Base-by-base conservation (phyloP, 2,329 filamentous ascomycete genomes). In the Penicillium brasilianum region DNA sequence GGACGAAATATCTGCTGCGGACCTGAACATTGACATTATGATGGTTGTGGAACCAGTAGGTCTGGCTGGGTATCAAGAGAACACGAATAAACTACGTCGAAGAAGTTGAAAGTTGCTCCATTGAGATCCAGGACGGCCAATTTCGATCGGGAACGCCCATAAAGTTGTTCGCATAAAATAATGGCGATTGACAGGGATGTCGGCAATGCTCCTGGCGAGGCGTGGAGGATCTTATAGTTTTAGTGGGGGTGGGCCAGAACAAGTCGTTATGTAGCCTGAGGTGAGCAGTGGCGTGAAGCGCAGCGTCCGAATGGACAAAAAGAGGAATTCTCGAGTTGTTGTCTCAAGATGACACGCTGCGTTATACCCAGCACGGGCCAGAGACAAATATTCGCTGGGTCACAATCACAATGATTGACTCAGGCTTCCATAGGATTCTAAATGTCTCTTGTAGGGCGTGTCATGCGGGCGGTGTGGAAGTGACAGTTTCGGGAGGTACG, bases 11-110 rank as follows among this genome's bases (percentile, higher is more conserved):
- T 79, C 78, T 28, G 72, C 72, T 32, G 77, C 71, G 55, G 77
- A 73, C 57, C 72, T 72, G 62, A 79, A 80, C 72, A 80, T 73
- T 20, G 77, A 79, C 75, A 78, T 78, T 4, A 61, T 72, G 64
- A 51, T 64, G 25, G 25, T 41, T 28, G 14, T 37, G 22, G 39
- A 25, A 3, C 5, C 8, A 46, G 34, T 13, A 53, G 14, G 50
- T 10, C 3, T 37, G 22, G n/a, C 3, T 37, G 22, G 36, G 22
- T 34, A 14, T 46, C 20, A n/a, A 20, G n/a, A 16, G 16, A 14
- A 16, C 16, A 16, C 8, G 25, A 20, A 22, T 22, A 14, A 1
- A 28, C 34, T 28, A 44, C 32, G 10, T 46, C 34, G 13, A 28
- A 2, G 18, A 1, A 16, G 25, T 51, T 41, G 43, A 49, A 44